Evolutionary conservation across 345 rosid species (phyloP).

Genomic region (Pelargonium nanum): DNA sequence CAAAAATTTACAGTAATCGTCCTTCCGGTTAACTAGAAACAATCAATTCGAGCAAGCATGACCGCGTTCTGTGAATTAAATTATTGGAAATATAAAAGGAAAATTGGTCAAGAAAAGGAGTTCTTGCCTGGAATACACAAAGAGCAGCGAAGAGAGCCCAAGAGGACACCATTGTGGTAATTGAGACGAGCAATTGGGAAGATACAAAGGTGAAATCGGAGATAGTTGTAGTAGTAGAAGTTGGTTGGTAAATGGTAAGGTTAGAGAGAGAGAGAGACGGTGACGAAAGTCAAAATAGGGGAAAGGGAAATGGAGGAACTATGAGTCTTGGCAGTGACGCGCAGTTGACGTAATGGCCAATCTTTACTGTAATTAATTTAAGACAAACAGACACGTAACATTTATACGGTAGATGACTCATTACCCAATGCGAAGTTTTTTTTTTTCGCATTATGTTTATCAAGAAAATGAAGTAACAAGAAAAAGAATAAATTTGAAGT

Average conservation of each 20-base stretch:
- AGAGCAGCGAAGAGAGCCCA: slow-evolving; percentile 10
- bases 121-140: slow-evolving; percentile 29
- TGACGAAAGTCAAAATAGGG: background rate
- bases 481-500: too few species aligned
- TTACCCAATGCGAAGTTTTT: too few species aligned
- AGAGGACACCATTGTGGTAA: slow-evolving; percentile 15
- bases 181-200: background rate
- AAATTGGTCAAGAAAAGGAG: background rate
- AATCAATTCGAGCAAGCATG: too few species aligned
- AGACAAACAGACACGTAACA: too few species aligned
- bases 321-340: too few species aligned
- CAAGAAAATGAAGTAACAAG: too few species aligned
- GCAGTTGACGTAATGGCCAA: too few species aligned
- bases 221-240: background rate
- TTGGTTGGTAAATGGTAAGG: background rate
- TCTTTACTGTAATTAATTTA: too few species aligned
- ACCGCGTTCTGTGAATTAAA: background rate
- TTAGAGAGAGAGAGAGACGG: background rate
- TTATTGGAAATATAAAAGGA: background rate
- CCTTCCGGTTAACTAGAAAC: background rate
- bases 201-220: background rate
- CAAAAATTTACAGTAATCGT: background rate
- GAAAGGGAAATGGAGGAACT: too few species aligned
- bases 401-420: too few species aligned
- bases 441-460: too few species aligned